Base-by-base conservation (phyloP, 805 yeast species). In the Saccharomycopsis fermentans region DNA sequence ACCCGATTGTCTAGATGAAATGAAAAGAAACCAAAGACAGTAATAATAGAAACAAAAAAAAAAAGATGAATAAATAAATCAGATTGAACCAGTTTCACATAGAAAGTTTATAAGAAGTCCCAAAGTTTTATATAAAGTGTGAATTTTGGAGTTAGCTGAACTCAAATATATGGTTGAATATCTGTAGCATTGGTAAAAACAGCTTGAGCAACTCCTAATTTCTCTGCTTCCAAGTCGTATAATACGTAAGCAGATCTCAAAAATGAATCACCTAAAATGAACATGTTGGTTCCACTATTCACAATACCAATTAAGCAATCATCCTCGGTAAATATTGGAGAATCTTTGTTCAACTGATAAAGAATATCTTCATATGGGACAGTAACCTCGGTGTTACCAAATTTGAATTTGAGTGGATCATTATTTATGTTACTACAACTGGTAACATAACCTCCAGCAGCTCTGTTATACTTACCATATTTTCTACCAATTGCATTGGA, bases 161-260 rank as follows among this genome's bases (percentile, higher is more conserved):
- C 9, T 21, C n/a, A 43, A 43, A 43, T n/a, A 43, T 43, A 43
- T 34, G 29, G 32, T 17, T 56, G 55, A 27, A 52, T 32, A 32
- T 56, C 48, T 19, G 55, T 56, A 9, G 27, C 43, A 29, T 53
- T 34, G 14, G 59, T 53, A 39, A 53, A 58, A 9, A 55, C 40
- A 3, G 79, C 75, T 59, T 75, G 78, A 17, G 85, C 90, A 58
- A 87, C 62, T 0, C 84, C 80, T 36, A 86, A 72, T 65, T 79
- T 75, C 54, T 68, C 69, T 64, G 77, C 77, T 26, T 83, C 88
- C 55, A 84, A 71, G 68, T 87, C 87, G 68, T 78, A 84, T 16
- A 84, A 89, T 29, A 80, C 77, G 66, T 86, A 87, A 3, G 84
- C 85, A 40, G 80, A 76, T 57, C 87, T 74, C 62, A 87, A 70